These are phyloP conservation scores for Penicillium sp. DNA, from an alignment of 2,329 filamentous ascomycete species.

Conservation along the genomic window DNA sequence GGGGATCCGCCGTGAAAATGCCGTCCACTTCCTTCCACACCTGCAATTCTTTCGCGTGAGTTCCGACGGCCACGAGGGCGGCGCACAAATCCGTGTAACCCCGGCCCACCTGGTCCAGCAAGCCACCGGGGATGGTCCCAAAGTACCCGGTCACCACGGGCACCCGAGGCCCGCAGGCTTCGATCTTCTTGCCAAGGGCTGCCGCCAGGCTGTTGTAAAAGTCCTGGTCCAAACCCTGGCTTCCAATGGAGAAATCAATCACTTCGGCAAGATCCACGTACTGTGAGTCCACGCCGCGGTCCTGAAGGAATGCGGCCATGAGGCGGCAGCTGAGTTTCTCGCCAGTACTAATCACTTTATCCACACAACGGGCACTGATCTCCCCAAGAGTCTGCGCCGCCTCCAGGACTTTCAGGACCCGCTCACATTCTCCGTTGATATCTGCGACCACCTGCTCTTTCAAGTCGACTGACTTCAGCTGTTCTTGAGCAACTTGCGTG, in stretches of 20 bases:
- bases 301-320: constrained; percentile 79
- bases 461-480: constrained; percentile 58
- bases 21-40: constrained; percentile 99
- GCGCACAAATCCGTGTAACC: constrained; percentile 97
- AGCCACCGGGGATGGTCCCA: constrained; percentile 82
- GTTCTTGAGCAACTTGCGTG: constrained; percentile 64
- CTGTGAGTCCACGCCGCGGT: constrained; percentile 76
- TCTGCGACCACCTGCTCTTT: constrained; percentile 59
- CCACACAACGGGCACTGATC: constrained; percentile 74
- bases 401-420: constrained; percentile 70
- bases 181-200: constrained; percentile 62
- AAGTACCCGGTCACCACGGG: constrained; percentile 92
- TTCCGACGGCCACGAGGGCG: constrained; percentile 81
- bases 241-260: constrained; percentile 61
- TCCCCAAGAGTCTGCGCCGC: constrained; percentile 62
- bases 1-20: constrained; percentile 82
- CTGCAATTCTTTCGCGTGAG: constrained; percentile 84
- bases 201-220: constrained; percentile 68
- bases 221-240: constrained; percentile 57
- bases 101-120: constrained; percentile 87
- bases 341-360: constrained; percentile 88
- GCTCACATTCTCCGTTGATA: constrained; percentile 75
- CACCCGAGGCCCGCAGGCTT: constrained; percentile 63
- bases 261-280: constrained; percentile 87
- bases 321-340: constrained; percentile 94